Evolutionary conservation across 2,329 filamentous ascomycete species (phyloP).

Genomic region (Alternaria metachromatica): DNA sequence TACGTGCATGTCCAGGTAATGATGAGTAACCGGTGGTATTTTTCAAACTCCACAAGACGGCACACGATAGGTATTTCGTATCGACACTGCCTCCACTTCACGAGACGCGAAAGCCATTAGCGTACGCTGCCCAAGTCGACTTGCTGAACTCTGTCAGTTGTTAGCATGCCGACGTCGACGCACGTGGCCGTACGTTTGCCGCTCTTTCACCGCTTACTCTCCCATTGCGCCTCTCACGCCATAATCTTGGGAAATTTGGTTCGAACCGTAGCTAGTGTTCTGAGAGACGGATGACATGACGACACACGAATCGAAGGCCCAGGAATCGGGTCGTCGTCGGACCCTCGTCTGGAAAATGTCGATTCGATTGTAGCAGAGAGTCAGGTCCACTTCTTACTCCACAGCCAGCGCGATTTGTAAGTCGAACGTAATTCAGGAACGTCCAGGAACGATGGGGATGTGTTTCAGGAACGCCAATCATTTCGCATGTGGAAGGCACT

Average conservation of each 20-base stretch:
- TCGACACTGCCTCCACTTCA: neutral
- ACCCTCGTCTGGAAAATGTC: neutral
- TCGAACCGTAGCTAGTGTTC: neutral
- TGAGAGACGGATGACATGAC: neutral
- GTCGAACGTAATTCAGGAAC: neutral
- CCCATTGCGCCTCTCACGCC: neutral
- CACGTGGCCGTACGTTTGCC: neutral
- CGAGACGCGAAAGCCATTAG: neutral
- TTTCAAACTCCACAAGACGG: neutral
- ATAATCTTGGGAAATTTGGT: neutral
- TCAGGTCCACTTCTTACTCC: neutral
- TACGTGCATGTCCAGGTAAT: neutral
- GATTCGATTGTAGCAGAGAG: neutral
- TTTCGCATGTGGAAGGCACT: neutral
- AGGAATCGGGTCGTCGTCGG: neutral
- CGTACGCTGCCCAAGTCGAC: neutral
- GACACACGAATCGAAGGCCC: neutral
- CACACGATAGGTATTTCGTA: neutral
- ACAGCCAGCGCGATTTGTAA: neutral
- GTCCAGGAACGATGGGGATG: neutral
- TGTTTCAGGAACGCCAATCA: conserved; percentile 6
- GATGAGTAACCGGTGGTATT: neutral
- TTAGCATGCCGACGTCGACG: neutral
- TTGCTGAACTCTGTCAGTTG: neutral
- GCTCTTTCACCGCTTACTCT: neutral